A percentile compares a stretch with the other conserved stretches of the same genome.
Evolutionary conservation across 352 stramenopile species (phyloP).

Genomic region (Phytophthora sojae): DNA sequence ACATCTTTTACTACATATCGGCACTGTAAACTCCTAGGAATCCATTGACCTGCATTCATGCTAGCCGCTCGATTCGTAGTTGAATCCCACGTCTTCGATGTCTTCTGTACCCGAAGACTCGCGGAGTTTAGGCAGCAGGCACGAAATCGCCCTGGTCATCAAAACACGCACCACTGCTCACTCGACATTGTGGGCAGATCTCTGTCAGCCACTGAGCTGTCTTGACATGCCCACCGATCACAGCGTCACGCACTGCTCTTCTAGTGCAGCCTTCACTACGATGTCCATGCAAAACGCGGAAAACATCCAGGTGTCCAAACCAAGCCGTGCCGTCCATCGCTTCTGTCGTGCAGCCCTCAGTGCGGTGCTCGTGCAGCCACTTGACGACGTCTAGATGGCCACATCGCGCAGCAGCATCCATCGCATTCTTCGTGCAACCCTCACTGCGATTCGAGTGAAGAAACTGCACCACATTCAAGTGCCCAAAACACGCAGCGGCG

Average conservation of each 20-base stretch:
- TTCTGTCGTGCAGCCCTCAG: slow-evolving; percentile 42
- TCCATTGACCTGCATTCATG: too few relatives aligned
- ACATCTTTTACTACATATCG: too few relatives aligned
- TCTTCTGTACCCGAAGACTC: too few relatives aligned
- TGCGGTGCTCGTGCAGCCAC: slow-evolving; percentile 26
- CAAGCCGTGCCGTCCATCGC: slow-evolving; percentile 48
- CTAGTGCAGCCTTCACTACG: slow-evolving; percentile 38
- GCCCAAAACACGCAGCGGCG: slow-evolving; percentile 31
- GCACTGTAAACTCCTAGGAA: too few relatives aligned
- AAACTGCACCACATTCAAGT: slow-evolving; percentile 41
- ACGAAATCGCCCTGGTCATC: too few relatives aligned
- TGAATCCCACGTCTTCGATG: too few relatives aligned
- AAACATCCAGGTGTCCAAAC: slow-evolving; percentile 41
- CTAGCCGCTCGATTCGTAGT: too few relatives aligned
- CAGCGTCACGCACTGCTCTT: slow-evolving; percentile 44
- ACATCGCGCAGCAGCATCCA: slow-evolving; percentile 40
- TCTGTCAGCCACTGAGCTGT: slow-evolving; percentile 50
- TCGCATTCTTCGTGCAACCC: slow-evolving; percentile 31
- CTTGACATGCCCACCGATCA: slow-evolving; percentile 43
- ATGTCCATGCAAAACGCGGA: slow-evolving; percentile 44
- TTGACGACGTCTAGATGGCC: slow-evolving; percentile 42
- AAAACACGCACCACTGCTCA: background rate
- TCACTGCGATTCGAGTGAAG: slow-evolving; percentile 40
- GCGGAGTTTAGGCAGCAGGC: too few relatives aligned
- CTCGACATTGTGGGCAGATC: slow-evolving; percentile 35